Conservation (phyloP, 2,329 filamentous ascomycete species). For the Fonsecaea pugnacius region DNA sequence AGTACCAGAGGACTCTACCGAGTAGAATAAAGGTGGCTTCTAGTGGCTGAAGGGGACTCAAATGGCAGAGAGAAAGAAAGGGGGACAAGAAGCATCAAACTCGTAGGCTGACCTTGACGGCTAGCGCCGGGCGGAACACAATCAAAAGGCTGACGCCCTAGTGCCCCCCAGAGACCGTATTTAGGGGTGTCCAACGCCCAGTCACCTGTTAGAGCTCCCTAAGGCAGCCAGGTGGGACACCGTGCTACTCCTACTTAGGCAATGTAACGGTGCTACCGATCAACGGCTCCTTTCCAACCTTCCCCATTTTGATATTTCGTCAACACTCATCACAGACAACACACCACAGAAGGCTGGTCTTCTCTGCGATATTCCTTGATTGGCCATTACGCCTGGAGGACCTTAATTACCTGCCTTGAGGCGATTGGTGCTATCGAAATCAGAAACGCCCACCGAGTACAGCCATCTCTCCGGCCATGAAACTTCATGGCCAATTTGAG, state of each 20-base stretch:
- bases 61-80: too few relatives aligned
- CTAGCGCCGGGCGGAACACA: neutral
- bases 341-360: conserved; percentile 5
- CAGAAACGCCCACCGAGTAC: neutral
- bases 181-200: neutral
- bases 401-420: neutral
- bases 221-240: too few relatives aligned
- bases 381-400: neutral
- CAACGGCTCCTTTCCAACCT: neutral
- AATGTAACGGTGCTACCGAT: neutral
- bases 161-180: neutral
- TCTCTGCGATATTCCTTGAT: neutral
- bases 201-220: neutral
- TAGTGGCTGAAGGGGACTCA: too few relatives aligned
- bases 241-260: neutral
- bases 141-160: neutral
- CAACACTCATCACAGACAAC: conserved; percentile 5
- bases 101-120: neutral
- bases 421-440: conserved; percentile 2
- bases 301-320: conserved; percentile 4
- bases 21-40: too few relatives aligned
- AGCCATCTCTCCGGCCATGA: neutral
- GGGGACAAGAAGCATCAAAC: too few relatives aligned
- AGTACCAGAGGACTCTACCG: too few relatives aligned
- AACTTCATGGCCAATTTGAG: neutral